Evolutionary conservation across 306 rosid species (phyloP), one percentile per base, ranked within the genome.

Genomic region (Delonix regia): DNA sequence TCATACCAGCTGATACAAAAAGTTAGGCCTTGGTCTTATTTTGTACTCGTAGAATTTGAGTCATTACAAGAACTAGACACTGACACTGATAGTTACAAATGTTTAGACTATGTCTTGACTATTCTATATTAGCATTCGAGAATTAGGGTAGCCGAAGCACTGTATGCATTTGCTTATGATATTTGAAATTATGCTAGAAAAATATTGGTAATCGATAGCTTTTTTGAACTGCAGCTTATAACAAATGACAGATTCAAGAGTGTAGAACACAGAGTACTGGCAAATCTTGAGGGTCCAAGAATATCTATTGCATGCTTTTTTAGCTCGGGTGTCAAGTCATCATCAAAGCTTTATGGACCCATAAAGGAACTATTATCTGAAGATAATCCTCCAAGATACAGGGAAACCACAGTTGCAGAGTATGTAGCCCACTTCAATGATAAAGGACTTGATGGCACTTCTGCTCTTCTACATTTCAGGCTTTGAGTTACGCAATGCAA

Each of bases 331-430:
- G 5, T n/a, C 10, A 9, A 9, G 67, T n/a, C 65, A 24, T 51
- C 60, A 0, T 78, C 75, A 0, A 82, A 45, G 61, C 13, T 24
- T n/a, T 81, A 68, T 69, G 89, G 87, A 65, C 91, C 93, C 1
- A 88, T 90, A 14, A 79, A 90, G 67, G 92, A 92, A 39, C 63
- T 90, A 7, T 24, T 86, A 71, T 85, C 86, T 0, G 85, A 88
- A 82, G 71, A 84, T 1, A 78, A 84, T 21, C 90, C 89, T 52
- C 86, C 91, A 2, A 84, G 72, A 19, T 92, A 87, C 7, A 75
- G 79, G 60, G 87, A 69, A 55, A 83, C 62, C 4, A 85, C 82
- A 7, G 13, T 77, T 15, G 56, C 51, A 34, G 90, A 84, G 0
- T 90, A 64, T 47, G 21, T 28, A 3, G 19, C 38, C 18, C 39